Percentiles rank a stretch among this genome's conserved stretches.
phyloP scores from a whole-genome alignment of 2,329 filamentous ascomycete species.

The Akanthomyces dipterigenus region DNA sequence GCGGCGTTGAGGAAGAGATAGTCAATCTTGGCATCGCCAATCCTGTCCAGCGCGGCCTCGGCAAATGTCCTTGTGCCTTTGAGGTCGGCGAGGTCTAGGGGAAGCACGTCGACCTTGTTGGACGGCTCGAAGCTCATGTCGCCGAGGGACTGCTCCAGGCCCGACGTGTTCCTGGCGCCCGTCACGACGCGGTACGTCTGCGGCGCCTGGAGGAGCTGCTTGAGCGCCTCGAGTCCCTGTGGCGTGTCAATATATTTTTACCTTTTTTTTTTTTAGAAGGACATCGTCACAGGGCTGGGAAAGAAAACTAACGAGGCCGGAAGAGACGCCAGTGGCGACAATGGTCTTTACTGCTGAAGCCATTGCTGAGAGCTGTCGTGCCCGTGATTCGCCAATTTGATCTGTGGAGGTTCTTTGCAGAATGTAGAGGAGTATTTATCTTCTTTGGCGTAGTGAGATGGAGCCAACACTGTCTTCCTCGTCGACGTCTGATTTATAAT shows the following conservation, averaged over 20 bases:
- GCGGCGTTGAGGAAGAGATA: constrained; percentile 45
- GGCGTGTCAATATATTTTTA: neutral
- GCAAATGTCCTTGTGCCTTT: constrained; percentile 40
- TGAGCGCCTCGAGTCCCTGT: constrained; percentile 47
- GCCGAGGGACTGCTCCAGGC: constrained; percentile 35
- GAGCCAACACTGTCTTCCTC: no score
- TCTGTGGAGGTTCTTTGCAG: no score
- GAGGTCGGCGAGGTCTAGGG: constrained; percentile 41
- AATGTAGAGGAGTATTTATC: neutral
- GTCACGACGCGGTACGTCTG: constrained; percentile 43
- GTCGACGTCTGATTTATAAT: neutral
- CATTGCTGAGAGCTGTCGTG: neutral
- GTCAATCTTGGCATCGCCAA: constrained; percentile 38
- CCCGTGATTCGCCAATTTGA: neutral
- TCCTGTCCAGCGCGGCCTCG: constrained; percentile 31
- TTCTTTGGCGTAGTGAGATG: neutral
- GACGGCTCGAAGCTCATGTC: constrained; percentile 33
- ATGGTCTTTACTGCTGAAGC: constrained; percentile 35
- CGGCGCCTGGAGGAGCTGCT: constrained; percentile 39
- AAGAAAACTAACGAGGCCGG: constrained; percentile 36
- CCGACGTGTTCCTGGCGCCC: constrained; percentile 39
- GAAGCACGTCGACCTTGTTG: constrained; percentile 38
- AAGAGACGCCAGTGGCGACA: constrained; percentile 43
- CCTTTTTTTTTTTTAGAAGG: no score
- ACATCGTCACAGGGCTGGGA: no score